Conservation (phyloP, 257 asterid genomes). For the Asclepias syriaca region DNA sequence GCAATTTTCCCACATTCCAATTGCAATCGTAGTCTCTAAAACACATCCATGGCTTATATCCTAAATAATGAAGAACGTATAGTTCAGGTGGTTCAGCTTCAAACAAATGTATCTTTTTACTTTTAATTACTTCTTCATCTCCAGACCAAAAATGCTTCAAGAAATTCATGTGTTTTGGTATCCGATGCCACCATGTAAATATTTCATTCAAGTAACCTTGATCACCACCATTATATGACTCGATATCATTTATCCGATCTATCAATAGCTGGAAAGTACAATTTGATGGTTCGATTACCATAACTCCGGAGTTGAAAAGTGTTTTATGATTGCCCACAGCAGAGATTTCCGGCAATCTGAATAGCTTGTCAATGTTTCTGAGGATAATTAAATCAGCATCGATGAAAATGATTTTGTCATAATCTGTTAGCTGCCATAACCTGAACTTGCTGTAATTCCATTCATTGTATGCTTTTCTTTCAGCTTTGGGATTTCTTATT, state of each 20-base stretch:
- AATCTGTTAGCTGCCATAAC: slow-evolving; percentile 85
- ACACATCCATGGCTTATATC: slow-evolving; percentile 83
- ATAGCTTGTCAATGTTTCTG: slow-evolving; percentile 61
- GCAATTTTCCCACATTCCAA: slow-evolving; percentile 68
- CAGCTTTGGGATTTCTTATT: slow-evolving; percentile 74
- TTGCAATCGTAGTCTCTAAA: slow-evolving; percentile 81
- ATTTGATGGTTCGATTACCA: slow-evolving; percentile 83
- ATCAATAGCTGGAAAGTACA: slow-evolving; percentile 69
- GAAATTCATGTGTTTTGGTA: slow-evolving; percentile 81
- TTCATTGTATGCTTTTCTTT: slow-evolving; percentile 76
- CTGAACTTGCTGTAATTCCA: slow-evolving; percentile 93
- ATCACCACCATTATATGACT: slow-evolving; percentile 83
- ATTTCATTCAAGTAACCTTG: slow-evolving; percentile 77
- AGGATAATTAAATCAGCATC: slow-evolving; percentile 76
- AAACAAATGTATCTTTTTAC: slow-evolving; percentile 46
- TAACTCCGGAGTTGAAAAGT: slow-evolving; percentile 76
- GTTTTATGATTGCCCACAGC: slow-evolving; percentile 78
- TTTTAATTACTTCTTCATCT: slow-evolving; percentile 50
- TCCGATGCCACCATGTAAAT: slow-evolving; percentile 86
- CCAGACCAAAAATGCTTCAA: slow-evolving; percentile 79
- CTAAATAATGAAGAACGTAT: slow-evolving; percentile 68
- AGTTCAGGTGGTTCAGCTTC: slow-evolving; percentile 65
- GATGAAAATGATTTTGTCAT: slow-evolving; percentile 65
- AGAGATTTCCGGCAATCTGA: slow-evolving; percentile 68
- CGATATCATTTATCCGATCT: slow-evolving; percentile 66